Percentiles rank a stretch among this genome's conserved stretches.
Conservation (phyloP, 345 rosid genomes). For the Balakata baccata region DNA sequence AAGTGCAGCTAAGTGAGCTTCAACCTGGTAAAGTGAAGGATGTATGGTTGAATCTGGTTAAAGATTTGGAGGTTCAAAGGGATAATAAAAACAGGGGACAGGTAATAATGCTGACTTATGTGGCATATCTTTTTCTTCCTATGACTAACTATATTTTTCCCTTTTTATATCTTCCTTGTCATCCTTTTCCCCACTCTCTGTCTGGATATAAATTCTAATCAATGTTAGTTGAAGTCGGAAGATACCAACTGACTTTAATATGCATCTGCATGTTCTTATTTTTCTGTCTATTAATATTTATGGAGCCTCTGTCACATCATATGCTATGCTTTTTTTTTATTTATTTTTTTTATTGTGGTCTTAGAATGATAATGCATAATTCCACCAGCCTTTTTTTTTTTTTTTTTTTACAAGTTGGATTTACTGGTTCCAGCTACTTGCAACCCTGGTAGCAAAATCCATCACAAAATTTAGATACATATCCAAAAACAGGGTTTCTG, state of each 20-base stretch:
- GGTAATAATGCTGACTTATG: constrained; percentile 42
- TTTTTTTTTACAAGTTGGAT: not conserved
- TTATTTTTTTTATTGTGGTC: not conserved
- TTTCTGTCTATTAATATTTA: not conserved
- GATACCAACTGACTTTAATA: not conserved
- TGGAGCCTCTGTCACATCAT: not conserved
- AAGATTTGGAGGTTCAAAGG: constrained; percentile 94
- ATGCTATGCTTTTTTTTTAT: not conserved
- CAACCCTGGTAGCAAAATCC: not conserved
- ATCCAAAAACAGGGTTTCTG: too few relatives aligned
- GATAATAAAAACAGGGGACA: constrained; percentile 86
- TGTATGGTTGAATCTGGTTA: constrained; percentile 94
- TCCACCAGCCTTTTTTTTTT: not conserved
- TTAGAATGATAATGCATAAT: not conserved
- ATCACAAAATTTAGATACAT: too few relatives aligned
- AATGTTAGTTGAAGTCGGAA: not conserved
- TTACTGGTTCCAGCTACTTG: not conserved
- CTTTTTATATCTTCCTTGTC: not conserved
- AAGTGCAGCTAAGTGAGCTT: constrained; percentile 66
- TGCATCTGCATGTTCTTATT: not conserved
- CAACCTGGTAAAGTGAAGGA: constrained; percentile 98
- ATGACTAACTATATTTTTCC: not conserved
- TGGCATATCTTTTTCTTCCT: not conserved
- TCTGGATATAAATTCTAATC: not conserved
- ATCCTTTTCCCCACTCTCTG: not conserved